Conservation (phyloP, 192 early-diverging fungal genomes). For the Paraglomus occultum region DNA sequence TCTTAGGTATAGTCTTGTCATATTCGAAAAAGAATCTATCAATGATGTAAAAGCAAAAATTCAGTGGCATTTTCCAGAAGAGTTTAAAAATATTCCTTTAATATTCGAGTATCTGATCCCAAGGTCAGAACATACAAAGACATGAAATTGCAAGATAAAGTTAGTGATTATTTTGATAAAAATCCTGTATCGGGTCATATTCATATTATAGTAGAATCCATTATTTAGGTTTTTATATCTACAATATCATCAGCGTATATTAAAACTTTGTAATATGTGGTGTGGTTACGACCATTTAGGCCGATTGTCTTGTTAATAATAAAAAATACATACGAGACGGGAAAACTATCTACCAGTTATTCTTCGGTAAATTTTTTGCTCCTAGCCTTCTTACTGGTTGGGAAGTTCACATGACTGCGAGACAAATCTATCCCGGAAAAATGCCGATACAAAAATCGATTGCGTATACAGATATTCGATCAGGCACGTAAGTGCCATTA, state of each 20-base stretch:
- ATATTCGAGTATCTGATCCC: slow-evolving; percentile 12
- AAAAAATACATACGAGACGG: no score
- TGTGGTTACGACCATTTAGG: neutral
- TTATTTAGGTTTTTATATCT: slow-evolving; percentile 21
- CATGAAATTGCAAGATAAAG: slow-evolving; percentile 23
- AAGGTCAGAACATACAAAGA: no score
- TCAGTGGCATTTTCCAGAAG: slow-evolving; percentile 6
- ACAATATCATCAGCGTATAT: neutral
- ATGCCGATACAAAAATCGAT: no score
- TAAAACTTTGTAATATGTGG: neutral
- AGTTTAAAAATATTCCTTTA: slow-evolving; percentile 22
- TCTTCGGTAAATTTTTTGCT: neutral
- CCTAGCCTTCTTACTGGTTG: slow-evolving; percentile 13
- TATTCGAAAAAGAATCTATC: slow-evolving; percentile 24
- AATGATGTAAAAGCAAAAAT: slow-evolving; percentile 22
- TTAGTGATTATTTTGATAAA: slow-evolving; percentile 18
- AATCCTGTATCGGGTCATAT: neutral
- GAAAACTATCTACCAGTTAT: no score
- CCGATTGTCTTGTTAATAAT: no score
- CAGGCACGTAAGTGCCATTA: no score
- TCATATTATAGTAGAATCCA: slow-evolving; percentile 23
- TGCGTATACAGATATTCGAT: no score
- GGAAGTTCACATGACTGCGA: no score
- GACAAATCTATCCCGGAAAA: no score
- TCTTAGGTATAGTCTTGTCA: slow-evolving; percentile 6